These are phyloP conservation scores for Termitomyces sp. DNA, from an alignment of 768 basidiomycete genomes.

Conservation along the genomic window DNA sequence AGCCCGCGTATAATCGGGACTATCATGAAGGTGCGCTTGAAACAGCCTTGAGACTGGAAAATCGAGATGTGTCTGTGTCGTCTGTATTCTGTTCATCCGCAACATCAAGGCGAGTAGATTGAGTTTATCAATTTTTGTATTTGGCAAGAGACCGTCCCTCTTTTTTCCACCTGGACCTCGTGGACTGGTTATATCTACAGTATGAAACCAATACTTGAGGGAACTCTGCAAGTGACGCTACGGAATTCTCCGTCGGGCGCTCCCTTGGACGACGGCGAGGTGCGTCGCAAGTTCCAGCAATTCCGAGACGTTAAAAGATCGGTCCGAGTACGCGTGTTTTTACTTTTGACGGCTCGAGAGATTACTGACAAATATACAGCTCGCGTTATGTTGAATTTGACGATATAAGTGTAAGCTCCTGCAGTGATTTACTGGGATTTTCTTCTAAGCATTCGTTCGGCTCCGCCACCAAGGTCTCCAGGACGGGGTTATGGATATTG, in stretches of 20 bases:
- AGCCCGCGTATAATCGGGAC: conserved; percentile 53
- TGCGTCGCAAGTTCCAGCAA: conserved; percentile 79
- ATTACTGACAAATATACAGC: conserved; percentile 31
- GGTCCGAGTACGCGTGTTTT: conserved; percentile 46
- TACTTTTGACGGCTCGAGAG: background rate
- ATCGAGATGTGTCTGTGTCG: conserved; percentile 17
- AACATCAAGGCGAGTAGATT: conserved; percentile 88
- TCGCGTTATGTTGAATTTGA: conserved; percentile 93
- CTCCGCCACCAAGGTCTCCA: conserved; percentile 74
- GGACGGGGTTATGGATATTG: conserved; percentile 86
- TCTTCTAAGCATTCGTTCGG: no score
- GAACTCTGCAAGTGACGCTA: conserved; percentile 75
- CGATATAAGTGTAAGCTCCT: conserved; percentile 74
- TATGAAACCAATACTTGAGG: conserved; percentile 92
- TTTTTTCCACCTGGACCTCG: background rate
- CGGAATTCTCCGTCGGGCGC: conserved; percentile 65
- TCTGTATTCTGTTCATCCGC: conserved; percentile 81
- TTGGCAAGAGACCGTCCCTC: background rate
- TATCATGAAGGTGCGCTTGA: conserved; percentile 87
- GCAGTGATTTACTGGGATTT: no score
- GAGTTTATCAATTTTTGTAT: conserved; percentile 5
- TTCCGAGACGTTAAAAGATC: conserved; percentile 88
- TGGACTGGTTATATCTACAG: conserved; percentile 32
- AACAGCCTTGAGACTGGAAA: conserved; percentile 50
- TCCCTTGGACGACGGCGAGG: conserved; percentile 77